A percentile compares a stretch with the other conserved stretches of the same genome.
These are phyloP conservation scores for Rhodomyrtus tomentosa DNA, from an alignment of 345 rosid species.

Conservation along the genomic window DNA sequence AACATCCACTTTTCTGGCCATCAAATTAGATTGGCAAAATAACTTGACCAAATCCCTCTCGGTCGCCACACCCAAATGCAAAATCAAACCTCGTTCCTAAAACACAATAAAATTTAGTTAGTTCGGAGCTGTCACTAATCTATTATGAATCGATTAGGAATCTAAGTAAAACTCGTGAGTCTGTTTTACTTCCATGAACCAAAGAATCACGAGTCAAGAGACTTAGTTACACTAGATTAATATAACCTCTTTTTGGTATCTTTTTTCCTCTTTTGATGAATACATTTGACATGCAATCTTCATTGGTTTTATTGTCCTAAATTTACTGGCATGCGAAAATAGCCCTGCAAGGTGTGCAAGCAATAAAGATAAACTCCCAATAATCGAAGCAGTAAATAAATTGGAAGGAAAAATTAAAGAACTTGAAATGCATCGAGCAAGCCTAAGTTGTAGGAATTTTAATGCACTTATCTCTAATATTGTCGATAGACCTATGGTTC, in stretches of 20 bases:
- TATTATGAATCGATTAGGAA: not conserved
- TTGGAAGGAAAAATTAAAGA: not conserved
- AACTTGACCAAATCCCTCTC: not conserved
- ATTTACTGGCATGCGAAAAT: not conserved
- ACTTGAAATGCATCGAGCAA: not conserved
- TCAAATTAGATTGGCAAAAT: too few species aligned
- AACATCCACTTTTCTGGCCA: not conserved
- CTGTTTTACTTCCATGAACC: not conserved
- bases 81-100: not conserved
- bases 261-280: not conserved
- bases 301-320: not conserved
- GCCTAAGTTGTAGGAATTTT: too few species aligned
- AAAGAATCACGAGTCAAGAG: rapidly evolving
- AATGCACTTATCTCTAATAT: too few species aligned
- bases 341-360: not conserved
- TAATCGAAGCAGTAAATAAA: not conserved
- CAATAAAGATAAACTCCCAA: not conserved
- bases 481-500: too few species aligned
- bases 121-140: not conserved
- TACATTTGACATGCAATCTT: not conserved
- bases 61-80: not conserved
- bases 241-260: not conserved
- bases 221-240: not conserved
- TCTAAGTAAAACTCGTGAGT: not conserved
- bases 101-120: not conserved